Evolutionary conservation across 495 filamentous ascomycete genomes (phyloP).

Genomic region (Penicillium antarcticum): DNA sequence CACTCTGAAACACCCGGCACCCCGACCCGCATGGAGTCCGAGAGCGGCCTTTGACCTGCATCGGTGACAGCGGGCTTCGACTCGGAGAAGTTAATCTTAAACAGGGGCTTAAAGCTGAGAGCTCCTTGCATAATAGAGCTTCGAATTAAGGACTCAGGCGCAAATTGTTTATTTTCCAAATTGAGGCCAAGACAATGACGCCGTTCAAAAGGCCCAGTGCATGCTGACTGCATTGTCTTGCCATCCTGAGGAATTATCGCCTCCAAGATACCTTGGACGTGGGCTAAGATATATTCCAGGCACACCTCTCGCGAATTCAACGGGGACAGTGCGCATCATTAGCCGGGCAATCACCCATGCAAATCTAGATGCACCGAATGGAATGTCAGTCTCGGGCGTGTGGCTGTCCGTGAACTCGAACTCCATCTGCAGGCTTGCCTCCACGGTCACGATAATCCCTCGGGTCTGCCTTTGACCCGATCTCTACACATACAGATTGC

Average conservation of each 20-base stretch:
- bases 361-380: neutral
- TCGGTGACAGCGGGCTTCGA: neutral
- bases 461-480: too few relatives aligned
- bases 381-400: neutral
- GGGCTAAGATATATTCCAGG: too few relatives aligned
- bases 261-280: too few relatives aligned
- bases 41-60: neutral
- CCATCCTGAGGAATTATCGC: too few relatives aligned
- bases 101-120: neutral
- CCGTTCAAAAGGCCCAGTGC: too few relatives aligned
- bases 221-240: too few relatives aligned
- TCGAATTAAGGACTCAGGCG: too few relatives aligned
- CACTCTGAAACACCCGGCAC: constrained; percentile 25
- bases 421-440: neutral
- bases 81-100: too few relatives aligned
- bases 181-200: too few relatives aligned
- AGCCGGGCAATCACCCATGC: neutral
- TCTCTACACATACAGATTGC: too few relatives aligned
- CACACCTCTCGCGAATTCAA: neutral
- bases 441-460: neutral
- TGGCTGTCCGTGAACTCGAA: neutral
- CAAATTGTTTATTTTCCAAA: too few relatives aligned
- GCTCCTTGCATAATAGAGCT: neutral
- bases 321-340: neutral
- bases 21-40: constrained; percentile 8